Base-by-base conservation (phyloP, 805 yeast species). In the Kockiozyma suomiensis region DNA sequence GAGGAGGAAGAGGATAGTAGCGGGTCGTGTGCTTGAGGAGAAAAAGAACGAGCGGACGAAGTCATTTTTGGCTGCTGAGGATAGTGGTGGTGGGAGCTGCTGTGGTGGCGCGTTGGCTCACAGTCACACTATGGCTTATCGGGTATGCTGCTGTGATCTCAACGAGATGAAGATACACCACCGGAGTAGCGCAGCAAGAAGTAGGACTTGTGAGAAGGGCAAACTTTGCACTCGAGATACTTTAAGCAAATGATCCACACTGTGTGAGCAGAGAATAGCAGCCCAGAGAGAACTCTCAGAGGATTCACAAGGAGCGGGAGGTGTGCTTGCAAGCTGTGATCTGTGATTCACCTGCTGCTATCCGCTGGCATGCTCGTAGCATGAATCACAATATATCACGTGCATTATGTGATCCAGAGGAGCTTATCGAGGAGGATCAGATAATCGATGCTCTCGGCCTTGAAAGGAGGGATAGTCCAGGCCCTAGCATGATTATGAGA, bases 11-110 rank as follows among this genome's bases (percentile, higher is more conserved):
- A 17, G 19, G 47, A 35, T 25, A 49, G 43, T 7, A 49, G 50
- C 35, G 54, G 57, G 57, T 43, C 50, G 57, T 26, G 45, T 23
- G 57, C 42, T 41, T 45, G 50, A 32, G 48, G 54, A 38, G 54
- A 50, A 32, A 40, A 41, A 17, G 54, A 50, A 48, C 23, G 55
- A 33, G 35, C 15, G 21, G 43, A 49, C 15, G 50, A 28, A 40
- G 33, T 35, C 53, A 49, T 49, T 49, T 50, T 41, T 26, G 33
- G 47, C 47, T 17, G 47, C 2, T 17, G 53, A n/a, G 32, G 28
- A 25, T 50, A 42, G 53, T 38, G 41, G 13, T 32, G 48, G 19
- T 23, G 54, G 46, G 19, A 40, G 54, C 40, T 40, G 46, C 47
- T 15, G 45, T 10, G 38, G 54, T 30, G 54, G 54, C 54, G 54